A percentile compares a stretch with the other conserved stretches of the same genome.
phyloP scores from a whole-genome alignment of 2,329 filamentous ascomycete genomes.

The Diaporthe velutina region DNA sequence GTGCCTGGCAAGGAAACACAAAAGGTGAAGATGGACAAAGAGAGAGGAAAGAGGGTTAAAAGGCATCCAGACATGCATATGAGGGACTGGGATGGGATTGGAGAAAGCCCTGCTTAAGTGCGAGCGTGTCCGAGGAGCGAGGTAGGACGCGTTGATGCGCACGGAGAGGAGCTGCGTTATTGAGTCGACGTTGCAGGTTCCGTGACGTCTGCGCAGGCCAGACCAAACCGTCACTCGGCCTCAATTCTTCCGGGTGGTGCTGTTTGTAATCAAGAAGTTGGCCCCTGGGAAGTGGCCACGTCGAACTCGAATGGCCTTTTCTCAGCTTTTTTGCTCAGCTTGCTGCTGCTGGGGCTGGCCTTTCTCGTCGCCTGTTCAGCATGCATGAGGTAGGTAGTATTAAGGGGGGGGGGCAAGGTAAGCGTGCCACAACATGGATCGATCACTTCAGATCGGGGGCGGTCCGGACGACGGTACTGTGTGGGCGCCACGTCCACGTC shows the following conservation, averaged over 20 bases:
- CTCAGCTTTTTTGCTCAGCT: neutral
- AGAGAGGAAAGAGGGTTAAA: neutral
- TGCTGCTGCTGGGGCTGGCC: neutral
- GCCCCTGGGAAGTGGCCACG: neutral
- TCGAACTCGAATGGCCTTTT: neutral
- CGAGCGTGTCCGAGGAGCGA: neutral
- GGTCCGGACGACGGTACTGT: neutral
- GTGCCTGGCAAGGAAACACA: neutral
- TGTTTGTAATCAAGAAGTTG: neutral
- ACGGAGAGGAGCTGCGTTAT: neutral
- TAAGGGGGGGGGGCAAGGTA: neutral
- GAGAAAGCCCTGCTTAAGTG: neutral
- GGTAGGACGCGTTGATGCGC: neutral
- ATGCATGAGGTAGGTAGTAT: neutral
- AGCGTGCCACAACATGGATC: neutral
- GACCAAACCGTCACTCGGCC: neutral
- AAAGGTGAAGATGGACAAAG: neutral
- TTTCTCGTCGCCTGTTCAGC: neutral
- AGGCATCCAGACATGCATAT: neutral
- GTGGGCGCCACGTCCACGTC: neutral
- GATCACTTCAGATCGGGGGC: neutral
- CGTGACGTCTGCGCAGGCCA: neutral
- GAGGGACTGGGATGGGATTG: neutral
- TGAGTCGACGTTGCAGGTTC: neutral
- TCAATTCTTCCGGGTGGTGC: neutral